phyloP scores from a whole-genome alignment of 2,329 filamentous ascomycete genomes.

The Zymoseptoria ardabiliae region DNA sequence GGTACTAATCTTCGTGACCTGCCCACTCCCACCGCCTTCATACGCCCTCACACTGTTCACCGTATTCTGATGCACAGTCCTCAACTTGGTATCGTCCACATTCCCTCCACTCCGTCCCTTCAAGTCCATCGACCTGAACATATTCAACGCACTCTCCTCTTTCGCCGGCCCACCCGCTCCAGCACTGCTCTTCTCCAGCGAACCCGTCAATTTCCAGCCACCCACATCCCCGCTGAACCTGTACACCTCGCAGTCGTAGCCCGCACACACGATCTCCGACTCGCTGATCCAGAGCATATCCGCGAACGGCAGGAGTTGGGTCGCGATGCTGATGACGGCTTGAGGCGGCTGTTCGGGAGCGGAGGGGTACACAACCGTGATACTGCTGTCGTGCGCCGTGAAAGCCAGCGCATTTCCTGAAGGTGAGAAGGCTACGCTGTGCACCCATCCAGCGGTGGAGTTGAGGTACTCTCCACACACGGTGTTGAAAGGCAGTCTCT shows the following conservation, averaged over 20 bases:
- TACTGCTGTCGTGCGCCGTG: slow-evolving; percentile 87
- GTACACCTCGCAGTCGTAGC: slow-evolving; percentile 83
- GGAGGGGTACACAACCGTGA: slow-evolving; percentile 91
- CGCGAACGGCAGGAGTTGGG: slow-evolving; percentile 85
- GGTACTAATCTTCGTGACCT: slow-evolving; percentile 69
- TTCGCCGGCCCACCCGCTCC: slow-evolving; percentile 40
- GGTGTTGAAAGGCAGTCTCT: slow-evolving; percentile 93
- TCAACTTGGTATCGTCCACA: slow-evolving; percentile 87
- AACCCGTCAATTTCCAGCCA: slow-evolving; percentile 79
- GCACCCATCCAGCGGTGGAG: slow-evolving; percentile 93
- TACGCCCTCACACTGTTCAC: slow-evolving; percentile 77
- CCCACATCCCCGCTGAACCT: slow-evolving; percentile 70
- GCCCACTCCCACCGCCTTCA: slow-evolving; percentile 48
- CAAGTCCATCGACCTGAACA: slow-evolving; percentile 98
- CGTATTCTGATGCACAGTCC: slow-evolving; percentile 94
- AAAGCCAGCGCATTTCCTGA: slow-evolving; percentile 91
- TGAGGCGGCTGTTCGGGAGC: slow-evolving; percentile 83
- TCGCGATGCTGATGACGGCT: slow-evolving; percentile 84
- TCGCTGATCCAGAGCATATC: slow-evolving; percentile 89
- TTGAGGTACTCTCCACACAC: slow-evolving; percentile 96
- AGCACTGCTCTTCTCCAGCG: slow-evolving; percentile 59
- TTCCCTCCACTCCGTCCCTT: slow-evolving; percentile 63
- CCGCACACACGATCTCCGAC: slow-evolving; percentile 88
- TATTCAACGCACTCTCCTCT: slow-evolving; percentile 91
- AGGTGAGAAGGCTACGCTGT: slow-evolving; percentile 87